Evolutionary conservation across 2,329 filamentous ascomycete species (phyloP).

Genomic region (Byssoonygena ceratinophila): DNA sequence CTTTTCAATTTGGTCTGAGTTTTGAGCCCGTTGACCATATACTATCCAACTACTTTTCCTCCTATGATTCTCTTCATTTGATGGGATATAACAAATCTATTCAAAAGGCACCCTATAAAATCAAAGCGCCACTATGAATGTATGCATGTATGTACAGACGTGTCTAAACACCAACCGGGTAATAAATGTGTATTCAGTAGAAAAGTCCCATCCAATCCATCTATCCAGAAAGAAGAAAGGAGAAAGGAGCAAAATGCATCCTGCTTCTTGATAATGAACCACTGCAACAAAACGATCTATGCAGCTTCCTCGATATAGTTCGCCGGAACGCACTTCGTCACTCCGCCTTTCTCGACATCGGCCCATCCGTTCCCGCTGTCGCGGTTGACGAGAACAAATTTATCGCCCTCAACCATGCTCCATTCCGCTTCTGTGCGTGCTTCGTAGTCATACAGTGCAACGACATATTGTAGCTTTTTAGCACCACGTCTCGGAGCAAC

Average conservation of each 20-base stretch:
- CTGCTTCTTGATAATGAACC: too few relatives aligned
- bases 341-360: slow-evolving; percentile 85
- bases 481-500: slow-evolving; percentile 84
- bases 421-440: slow-evolving; percentile 79
- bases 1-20: too few relatives aligned
- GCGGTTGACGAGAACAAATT: slow-evolving; percentile 77
- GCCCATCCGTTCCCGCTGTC: slow-evolving; percentile 93
- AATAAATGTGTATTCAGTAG: slow-evolving; percentile 2
- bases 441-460: slow-evolving; percentile 84
- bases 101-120: neutral
- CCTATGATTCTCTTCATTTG: too few relatives aligned
- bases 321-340: slow-evolving; percentile 79
- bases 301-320: slow-evolving; percentile 67
- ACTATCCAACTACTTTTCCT: too few relatives aligned
- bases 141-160: neutral
- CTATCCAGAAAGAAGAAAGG: neutral
- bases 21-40: too few relatives aligned
- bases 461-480: slow-evolving; percentile 87
- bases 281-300: neutral
- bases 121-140: neutral
- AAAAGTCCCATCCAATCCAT: neutral
- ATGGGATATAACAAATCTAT: too few relatives aligned
- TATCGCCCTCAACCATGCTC: slow-evolving; percentile 81
- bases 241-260: too few relatives aligned
- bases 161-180: slow-evolving; percentile 2